phyloP scores from a whole-genome alignment of 805 yeast genomes.

The Starmera pachycereana region DNA sequence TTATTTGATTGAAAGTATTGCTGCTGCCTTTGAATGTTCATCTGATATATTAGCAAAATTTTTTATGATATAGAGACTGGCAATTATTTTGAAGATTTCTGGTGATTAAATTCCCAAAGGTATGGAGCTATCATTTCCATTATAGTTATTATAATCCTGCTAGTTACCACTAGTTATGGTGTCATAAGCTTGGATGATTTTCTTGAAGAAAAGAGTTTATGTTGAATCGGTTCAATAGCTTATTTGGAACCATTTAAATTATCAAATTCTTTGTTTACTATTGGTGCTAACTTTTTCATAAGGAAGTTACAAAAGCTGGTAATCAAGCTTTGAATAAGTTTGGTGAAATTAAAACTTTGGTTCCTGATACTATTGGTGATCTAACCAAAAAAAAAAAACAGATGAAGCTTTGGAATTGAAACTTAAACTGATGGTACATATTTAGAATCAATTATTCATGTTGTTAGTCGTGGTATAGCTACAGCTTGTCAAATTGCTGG shows the following conservation, averaged over 20 bases:
- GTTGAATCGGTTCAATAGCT: constrained; percentile 97
- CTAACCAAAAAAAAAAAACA: no score
- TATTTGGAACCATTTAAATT: constrained; percentile 90
- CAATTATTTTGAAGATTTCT: no score
- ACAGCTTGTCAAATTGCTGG: constrained; percentile 99
- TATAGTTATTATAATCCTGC: no score
- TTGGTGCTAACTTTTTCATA: constrained; percentile 93
- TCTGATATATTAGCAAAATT: constrained; percentile 64
- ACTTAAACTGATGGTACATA: constrained; percentile 97
- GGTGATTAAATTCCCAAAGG: no score
- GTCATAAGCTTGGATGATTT: no score
- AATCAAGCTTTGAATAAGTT: constrained; percentile 79
- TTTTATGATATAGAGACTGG: no score
- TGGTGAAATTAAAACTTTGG: constrained; percentile 92
- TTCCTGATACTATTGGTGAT: constrained; percentile 87
- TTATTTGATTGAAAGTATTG: no score
- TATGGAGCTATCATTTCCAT: no score
- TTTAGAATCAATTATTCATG: constrained; percentile 87
- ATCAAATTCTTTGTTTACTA: constrained; percentile 77
- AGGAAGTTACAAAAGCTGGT: constrained; percentile 94
- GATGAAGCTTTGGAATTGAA: no score
- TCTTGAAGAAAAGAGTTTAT: constrained; percentile 92
- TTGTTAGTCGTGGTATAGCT: constrained; percentile 93
- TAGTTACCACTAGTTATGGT: constrained; percentile 89
- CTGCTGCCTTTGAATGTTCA: constrained; percentile 76